Evolutionary conservation across 192 early-diverging fungal genomes (phyloP), one percentile per base, ranked within the genome.

Genomic region (Linnemannia elongata): DNA sequence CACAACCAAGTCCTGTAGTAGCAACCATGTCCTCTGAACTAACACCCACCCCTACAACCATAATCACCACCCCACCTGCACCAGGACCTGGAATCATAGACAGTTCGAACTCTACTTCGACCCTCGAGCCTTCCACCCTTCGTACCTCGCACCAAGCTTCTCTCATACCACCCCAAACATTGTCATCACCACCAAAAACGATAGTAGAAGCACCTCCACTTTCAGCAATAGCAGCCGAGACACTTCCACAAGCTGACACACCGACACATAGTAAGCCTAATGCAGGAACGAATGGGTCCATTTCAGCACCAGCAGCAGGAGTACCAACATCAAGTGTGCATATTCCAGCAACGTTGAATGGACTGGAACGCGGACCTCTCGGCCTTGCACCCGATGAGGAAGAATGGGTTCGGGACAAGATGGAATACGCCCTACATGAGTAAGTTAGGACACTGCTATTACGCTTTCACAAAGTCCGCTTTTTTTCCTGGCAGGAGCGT

Each of bases 381-480:
- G 85, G 85, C 0, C 35, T 87, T 20, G 60, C 75, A 20, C 35
- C 71, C 4, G 79, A 86, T 13, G 83, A 86, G 20, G 83, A 86
- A 20, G 75, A 80, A 73, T 86, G 83, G 83, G 83, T 86, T 12
- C 72, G 42, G 33, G 78, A 76, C 33, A 80, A 74, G 63, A 86
- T 86, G 83, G 83, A 86, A 57, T 86, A 86, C 39, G 78, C 83
- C 20, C n/a, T 86, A 17, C 70, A 86, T 35, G 83, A 86, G 83
- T 86, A 80, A 80, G 83, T n/a, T 33, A 22, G 15, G n/a, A 47
- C 70, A 71, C 42, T 6, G 39, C 36, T 0, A 20, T 13, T 9
- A 38, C 44, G 22, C 3, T 6, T 63, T n/a, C 36, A 33, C 42
- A 69, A 44, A 39, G 18, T 10, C 5, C 17, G 41, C 47, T 1